These are phyloP conservation scores for Microdochium nivale DNA, from an alignment of 2,329 filamentous ascomycete species.

Conservation along the genomic window DNA sequence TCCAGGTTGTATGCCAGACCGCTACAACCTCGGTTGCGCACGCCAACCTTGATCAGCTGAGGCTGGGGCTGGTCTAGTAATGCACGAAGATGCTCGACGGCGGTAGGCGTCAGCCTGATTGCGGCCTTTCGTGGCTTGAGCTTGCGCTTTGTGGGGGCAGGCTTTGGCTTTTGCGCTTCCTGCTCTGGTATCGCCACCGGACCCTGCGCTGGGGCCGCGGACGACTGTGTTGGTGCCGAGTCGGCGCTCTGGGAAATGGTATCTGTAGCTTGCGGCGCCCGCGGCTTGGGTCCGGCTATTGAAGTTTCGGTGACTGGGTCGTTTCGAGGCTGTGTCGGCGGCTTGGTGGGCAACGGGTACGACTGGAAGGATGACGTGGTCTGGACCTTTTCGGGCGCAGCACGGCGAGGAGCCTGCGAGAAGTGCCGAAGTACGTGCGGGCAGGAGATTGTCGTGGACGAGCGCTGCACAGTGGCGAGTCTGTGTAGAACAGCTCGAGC, in stretches of 20 bases:
- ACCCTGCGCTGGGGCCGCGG: conserved; percentile 7
- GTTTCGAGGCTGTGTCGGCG: conserved; percentile 29
- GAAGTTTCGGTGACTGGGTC: conserved; percentile 37
- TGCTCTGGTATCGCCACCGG: conserved; percentile 46
- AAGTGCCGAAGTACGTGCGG: conserved; percentile 32
- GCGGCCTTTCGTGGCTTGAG: conserved; percentile 81
- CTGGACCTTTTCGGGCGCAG: conserved; percentile 16
- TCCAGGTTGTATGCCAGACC: conserved; percentile 90
- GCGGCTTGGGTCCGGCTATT: conserved; percentile 43
- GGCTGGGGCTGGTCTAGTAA: conserved; percentile 80
- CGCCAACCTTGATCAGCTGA: conserved; percentile 88
- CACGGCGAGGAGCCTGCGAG: conserved; percentile 21
- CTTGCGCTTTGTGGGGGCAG: conserved; percentile 51
- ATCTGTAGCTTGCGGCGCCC: conserved; percentile 24
- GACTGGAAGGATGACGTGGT: conserved; percentile 36
- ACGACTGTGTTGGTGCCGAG: conserved; percentile 34
- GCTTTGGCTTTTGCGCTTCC: conserved; percentile 59
- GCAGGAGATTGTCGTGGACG: conserved; percentile 28
- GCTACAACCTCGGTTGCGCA: conserved; percentile 89
- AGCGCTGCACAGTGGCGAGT: conserved; percentile 26
- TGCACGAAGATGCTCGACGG: conserved; percentile 68
- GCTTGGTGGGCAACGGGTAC: conserved; percentile 36
- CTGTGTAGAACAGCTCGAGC: conserved; percentile 16
- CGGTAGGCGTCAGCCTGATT: conserved; percentile 74
- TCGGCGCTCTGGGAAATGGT: conserved; percentile 2